Conservation (phyloP, 1,284 basidiomycete genomes). For the Tylopilus orsonianus region DNA sequence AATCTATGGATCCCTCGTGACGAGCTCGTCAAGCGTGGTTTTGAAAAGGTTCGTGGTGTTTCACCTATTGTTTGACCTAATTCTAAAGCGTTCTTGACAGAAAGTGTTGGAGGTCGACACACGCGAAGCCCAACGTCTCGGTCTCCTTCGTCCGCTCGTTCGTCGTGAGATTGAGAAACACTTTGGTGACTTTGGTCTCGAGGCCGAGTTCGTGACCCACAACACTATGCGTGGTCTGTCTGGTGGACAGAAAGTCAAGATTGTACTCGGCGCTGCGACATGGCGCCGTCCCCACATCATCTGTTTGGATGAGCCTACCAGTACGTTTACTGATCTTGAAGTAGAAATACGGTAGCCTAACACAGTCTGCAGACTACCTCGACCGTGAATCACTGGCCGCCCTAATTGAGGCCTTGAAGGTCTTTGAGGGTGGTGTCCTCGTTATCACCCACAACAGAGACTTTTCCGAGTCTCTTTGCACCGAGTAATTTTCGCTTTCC, state of each 20-base stretch:
- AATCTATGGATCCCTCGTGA: conserved; percentile 97
- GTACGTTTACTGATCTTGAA: conserved; percentile 40
- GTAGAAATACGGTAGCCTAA: conserved; percentile 3
- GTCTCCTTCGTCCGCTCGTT: conserved; percentile 93
- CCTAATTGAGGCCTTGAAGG: conserved; percentile 93
- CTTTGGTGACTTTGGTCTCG: conserved; percentile 95
- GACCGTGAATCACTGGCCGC: conserved; percentile 98
- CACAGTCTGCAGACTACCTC: conserved; percentile 71
- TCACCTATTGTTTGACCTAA: not conserved
- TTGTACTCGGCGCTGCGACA: conserved; percentile 96
- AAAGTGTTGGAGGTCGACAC: conserved; percentile 97
- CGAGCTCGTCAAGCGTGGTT: conserved; percentile 95
- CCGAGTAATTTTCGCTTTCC: conserved; percentile 50
- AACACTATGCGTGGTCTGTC: conserved; percentile 97
- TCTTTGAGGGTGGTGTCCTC: conserved; percentile 96
- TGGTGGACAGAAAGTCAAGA: conserved; percentile 99
- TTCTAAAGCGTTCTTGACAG: conserved; percentile 35
- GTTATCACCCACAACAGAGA: conserved; percentile 97
- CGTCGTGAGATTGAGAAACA: conserved; percentile 98
- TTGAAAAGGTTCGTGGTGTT: conserved; percentile 73
- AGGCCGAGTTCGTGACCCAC: conserved; percentile 95
- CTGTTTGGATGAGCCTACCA: conserved; percentile 97
- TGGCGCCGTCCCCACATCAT: conserved; percentile 98
- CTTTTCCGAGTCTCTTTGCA: conserved; percentile 95
- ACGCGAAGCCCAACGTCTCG: conserved; percentile 94